phyloP scores from a whole-genome alignment of 192 early-diverging fungal species.

The Coemansia sp. region DNA sequence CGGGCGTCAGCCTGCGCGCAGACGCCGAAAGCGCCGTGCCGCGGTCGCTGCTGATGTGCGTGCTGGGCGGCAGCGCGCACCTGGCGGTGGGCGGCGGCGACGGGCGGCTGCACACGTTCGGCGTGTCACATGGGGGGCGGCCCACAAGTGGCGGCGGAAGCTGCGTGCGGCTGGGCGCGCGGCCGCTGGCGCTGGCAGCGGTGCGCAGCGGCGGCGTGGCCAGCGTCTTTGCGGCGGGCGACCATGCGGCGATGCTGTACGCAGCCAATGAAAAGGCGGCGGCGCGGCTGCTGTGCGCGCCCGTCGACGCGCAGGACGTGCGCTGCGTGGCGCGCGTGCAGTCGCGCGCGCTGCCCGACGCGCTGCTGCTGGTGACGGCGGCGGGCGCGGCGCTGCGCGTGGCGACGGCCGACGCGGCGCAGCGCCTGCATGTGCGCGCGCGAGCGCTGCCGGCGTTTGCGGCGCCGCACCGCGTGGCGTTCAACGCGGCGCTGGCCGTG shows the following conservation, averaged over 20 bases:
- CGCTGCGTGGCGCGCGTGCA: conserved; percentile 68
- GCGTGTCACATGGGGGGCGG: background rate
- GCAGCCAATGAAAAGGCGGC: conserved; percentile 11
- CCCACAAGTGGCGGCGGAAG: conserved; percentile 50
- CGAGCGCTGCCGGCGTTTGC: conserved; percentile 63
- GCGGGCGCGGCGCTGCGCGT: conserved; percentile 61
- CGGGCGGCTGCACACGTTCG: conserved; percentile 54
- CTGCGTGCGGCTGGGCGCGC: conserved; percentile 76
- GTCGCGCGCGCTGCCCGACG: conserved; percentile 53
- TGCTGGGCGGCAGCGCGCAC: conserved; percentile 69
- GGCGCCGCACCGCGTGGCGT: conserved; percentile 71
- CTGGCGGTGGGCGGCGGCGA: conserved; percentile 84
- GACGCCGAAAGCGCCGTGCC: too few relatives aligned
- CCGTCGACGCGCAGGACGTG: conserved; percentile 76
- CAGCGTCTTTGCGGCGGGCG: conserved; percentile 81
- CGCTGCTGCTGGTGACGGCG: conserved; percentile 66
- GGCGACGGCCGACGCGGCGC: conserved; percentile 79
- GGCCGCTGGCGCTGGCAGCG: conserved; percentile 66
- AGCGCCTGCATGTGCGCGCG: conserved; percentile 81
- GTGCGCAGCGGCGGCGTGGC: conserved; percentile 50
- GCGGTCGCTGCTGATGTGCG: conserved; percentile 67
- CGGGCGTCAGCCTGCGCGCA: conserved; percentile 19
- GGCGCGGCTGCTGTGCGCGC: conserved; percentile 79
- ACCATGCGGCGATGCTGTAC: conserved; percentile 81
- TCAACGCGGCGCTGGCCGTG: conserved; percentile 58